Conservation (phyloP, 257 asterid species). For the Ajuga chamaepitys region DNA sequence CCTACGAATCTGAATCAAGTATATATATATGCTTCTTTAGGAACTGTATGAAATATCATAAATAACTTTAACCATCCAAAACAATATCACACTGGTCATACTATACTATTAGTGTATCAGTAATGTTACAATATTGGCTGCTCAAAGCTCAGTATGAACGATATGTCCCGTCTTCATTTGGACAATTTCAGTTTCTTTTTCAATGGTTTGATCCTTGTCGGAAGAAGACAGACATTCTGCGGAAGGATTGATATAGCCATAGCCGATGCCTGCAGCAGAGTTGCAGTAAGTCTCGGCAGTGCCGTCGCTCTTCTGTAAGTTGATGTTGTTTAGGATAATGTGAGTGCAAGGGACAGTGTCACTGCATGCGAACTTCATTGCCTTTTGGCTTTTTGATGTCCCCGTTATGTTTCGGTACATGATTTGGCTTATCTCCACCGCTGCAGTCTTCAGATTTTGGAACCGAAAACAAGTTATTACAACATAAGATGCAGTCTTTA, state of each 20-base stretch:
- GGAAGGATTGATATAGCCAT: conserved; percentile 68
- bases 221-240: conserved; percentile 71
- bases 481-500: too few relatives aligned
- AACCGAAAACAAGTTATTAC: neutral
- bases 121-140: neutral
- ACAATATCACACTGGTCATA: neutral
- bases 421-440: conserved; percentile 70
- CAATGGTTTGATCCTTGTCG: conserved; percentile 22
- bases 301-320: conserved; percentile 60
- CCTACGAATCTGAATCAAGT: conserved; percentile 2
- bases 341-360: conserved; percentile 78
- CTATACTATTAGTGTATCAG: conserved; percentile 11
- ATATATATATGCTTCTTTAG: neutral
- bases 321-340: conserved; percentile 69
- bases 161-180: conserved; percentile 20
- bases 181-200: conserved; percentile 17
- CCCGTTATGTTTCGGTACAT: conserved; percentile 74
- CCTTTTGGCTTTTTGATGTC: conserved; percentile 58
- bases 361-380: conserved; percentile 85
- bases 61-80: conserved; percentile 1
- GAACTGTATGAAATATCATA: conserved; percentile 2
- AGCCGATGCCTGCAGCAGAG: conserved; percentile 70
- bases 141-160: conserved; percentile 69
- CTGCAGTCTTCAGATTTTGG: conserved; percentile 41
- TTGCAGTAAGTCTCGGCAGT: conserved; percentile 80